Base-by-base conservation (phyloP, 2,329 filamentous ascomycete genomes). In the Didymella segeticola region DNA sequence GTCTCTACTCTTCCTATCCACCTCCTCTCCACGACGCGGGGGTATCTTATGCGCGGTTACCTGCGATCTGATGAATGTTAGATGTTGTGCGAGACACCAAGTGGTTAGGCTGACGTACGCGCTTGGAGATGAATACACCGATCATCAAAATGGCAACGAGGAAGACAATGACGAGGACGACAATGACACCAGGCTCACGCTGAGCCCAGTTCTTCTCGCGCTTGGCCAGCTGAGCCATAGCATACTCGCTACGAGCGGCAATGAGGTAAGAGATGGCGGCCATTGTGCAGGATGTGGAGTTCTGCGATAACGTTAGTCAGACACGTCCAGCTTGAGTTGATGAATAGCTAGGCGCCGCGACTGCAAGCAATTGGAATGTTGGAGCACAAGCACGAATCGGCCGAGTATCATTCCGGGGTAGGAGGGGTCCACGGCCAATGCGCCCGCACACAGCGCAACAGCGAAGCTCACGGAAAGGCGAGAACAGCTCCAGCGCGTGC, bases 111-210 rank as follows among this genome's bases (percentile, higher is more conserved):
- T 7, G 19, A 49, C 65, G 38, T 67, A 80, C 69, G 65, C 71
- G 76, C 57, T 80, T 78, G 59, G 78, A 78, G 57, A 82, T 63
- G 67, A 82, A 80, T 33, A 87, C 76, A 43, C 67, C 63, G 49
- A 80, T 58, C 42, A 88, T 68, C 22, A 83, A 79, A 56, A 80
- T 50, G 31, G 57, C 78, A 60, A 88, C 81, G 56, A 85, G 64
- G 66, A 83, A 83, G 70, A 86, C 77, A 62, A 88, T 84, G 72
- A 76, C 79, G 73, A 88, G 85, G 51, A 88, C 85, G 60, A 87
- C 76, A 43, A 88, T 78, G 58, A 87, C 83, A 71, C 85, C 85
- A 37, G 82, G 79, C 66, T 88, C 82, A 26, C 73, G 65, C 56
- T 73, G 62, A 20, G 85, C 83, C 82, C 83, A 88, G 78, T 86